Base-by-base conservation (phyloP, 2,329 filamentous ascomycete species). In the Pezicula rhizophila region DNA sequence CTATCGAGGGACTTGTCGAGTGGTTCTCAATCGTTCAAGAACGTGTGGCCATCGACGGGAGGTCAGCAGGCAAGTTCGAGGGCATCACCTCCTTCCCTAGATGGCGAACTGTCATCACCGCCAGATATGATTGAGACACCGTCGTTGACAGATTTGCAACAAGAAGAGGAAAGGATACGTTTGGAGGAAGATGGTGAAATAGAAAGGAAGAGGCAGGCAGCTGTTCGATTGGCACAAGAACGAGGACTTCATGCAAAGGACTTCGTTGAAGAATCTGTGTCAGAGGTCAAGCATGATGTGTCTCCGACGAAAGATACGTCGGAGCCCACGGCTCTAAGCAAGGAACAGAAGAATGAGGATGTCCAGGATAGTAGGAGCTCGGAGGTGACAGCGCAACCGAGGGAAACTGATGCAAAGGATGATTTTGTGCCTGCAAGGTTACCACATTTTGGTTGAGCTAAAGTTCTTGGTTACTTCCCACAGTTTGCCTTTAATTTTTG, bases 391-490 rank as follows among this genome's bases (percentile, higher is more conserved):
- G 42, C 18, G 17, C 14, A 35, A n/a, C 18, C 15, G 17, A 45
- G 51, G 54, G 58, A 61, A 17, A 55, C 64, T 26, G 52, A 55
- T 38, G 52, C 50, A 28, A 53, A 61, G 17, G 55, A 62, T 17
- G 65, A 66, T 2, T 84, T 84, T 55, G 68, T 83, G 18, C 79
- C 80, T 4, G 80, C 80, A 33, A 70, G 79, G 50, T 62, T 84
- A 51, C 80, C 80, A 34, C 71, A 72, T 79, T 84, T 66, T 67
- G 67, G 54, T 38, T 64, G 43, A 60, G 8, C 17, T 10, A n/a
- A 14, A 38, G 8, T 38, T 38, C 35, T 38, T 38, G 35, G 10
- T 17, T 38, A 38, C 18, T 38, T 38, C 8, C n/a, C 35, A 15
- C 35, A 38, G 35, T 38, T 38, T 38, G 35, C 35, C 20, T 8